Evolutionary conservation across 2,329 filamentous ascomycete species (phyloP), one percentile per base, ranked within the genome.

Genomic region (Penicillium capsulatum): DNA sequence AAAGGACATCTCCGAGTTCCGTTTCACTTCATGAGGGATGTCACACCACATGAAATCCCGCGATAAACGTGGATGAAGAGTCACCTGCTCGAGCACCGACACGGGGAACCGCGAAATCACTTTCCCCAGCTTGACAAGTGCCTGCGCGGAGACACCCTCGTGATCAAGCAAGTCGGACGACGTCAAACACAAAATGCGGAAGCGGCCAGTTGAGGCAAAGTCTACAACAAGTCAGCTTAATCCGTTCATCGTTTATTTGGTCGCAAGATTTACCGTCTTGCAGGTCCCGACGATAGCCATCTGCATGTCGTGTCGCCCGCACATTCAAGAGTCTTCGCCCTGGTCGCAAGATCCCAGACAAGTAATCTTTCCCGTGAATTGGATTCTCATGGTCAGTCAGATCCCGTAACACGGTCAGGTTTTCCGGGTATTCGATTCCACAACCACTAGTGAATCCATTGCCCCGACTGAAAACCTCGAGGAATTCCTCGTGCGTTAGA

Each of bases 391-490:
- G 37, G 2, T 17, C 47, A 2, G 33, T 39, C n/a, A 34, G 24
- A 4, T 19, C 40, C 22, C 57, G 60, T 7, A 58, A 40, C 2
- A 66, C 57, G 0, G 53, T 50, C 16, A 51, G 26, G 20, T 57
- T 65, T 10, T 58, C 54, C 0, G 54, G 51, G 38, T 68, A 68
- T 29, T 65, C 61, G 9, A 68, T 58, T 11, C 64, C 65, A 38
- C 63, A 65, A 3, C 65, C 66, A 17, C 59, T 66, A 8, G 63
- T 66, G 36, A 67, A 65, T 2, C 60, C 61, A 32, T 63, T 64
- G 17, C 62, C 64, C 3, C 55, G 58, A 20, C 55, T 63, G 38
- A 65, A 67, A 1, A 62, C 57, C 10, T 66, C 44, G 4, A 64
- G 47, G 31, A 68, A 64, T 36, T 64, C 49, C 2, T 64, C 58